A percentile compares a stretch with the other conserved stretches of the same genome.
Evolutionary conservation across 805 yeast species (phyloP).

Genomic region (Pichia eremophila): DNA sequence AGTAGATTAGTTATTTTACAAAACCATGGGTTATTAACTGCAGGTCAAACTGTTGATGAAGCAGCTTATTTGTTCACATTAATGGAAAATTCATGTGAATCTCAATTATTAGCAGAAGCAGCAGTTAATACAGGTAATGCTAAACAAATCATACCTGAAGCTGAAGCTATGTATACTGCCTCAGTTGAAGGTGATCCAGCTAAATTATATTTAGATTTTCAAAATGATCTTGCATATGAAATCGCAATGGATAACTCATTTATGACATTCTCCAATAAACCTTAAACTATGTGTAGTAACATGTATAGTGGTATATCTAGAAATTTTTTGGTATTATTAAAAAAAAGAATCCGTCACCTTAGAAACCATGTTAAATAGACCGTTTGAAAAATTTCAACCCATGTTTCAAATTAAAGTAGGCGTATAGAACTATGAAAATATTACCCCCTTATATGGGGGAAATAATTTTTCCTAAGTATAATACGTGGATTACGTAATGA

Average conservation of each 20-base stretch:
- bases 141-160: constrained; percentile 40
- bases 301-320: too few relatives aligned
- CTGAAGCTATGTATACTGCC: constrained; percentile 58
- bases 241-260: background rate
- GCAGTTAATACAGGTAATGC: constrained; percentile 30
- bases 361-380: too few relatives aligned
- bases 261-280: background rate
- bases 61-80: constrained; percentile 44
- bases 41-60: constrained; percentile 61
- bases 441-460: too few relatives aligned
- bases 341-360: too few relatives aligned
- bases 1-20: constrained; percentile 48
- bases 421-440: too few relatives aligned
- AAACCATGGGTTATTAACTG: constrained; percentile 67
- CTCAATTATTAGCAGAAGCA: constrained; percentile 57
- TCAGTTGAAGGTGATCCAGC: constrained; percentile 55
- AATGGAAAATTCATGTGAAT: constrained; percentile 55
- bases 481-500: too few relatives aligned
- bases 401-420: too few relatives aligned
- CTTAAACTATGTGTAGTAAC: too few relatives aligned
- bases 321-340: too few relatives aligned
- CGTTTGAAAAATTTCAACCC: too few relatives aligned
- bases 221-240: constrained; percentile 54
- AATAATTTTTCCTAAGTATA: too few relatives aligned
- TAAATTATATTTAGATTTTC: constrained; percentile 61